Evolutionary conservation across 2,329 filamentous ascomycete genomes (phyloP).

Genomic region (Curvularia sp.): DNA sequence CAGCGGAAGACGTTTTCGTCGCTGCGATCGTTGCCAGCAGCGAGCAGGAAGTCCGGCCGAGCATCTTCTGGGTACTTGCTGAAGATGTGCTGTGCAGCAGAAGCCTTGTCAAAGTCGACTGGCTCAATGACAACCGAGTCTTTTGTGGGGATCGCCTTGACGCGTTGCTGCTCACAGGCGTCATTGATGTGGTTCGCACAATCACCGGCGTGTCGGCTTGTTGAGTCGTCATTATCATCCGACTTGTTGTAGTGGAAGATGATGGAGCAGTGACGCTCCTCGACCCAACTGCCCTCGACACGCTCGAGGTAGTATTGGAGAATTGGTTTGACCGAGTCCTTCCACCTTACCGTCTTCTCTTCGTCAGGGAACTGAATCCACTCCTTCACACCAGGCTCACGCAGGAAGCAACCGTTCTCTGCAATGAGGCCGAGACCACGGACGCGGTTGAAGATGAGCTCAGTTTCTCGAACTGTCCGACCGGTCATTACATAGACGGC

Average conservation of each 20-base stretch:
- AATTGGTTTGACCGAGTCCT: conserved; percentile 80
- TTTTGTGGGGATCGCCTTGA: conserved; percentile 83
- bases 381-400: conserved; percentile 67
- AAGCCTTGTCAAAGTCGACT: conserved; percentile 84
- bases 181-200: conserved; percentile 96
- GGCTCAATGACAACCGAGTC: conserved; percentile 85
- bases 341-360: conserved; percentile 76
- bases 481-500: conserved; percentile 94
- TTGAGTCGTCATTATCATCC: conserved; percentile 73
- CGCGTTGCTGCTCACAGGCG: conserved; percentile 80
- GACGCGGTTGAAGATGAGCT: conserved; percentile 82
- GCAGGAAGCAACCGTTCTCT: conserved; percentile 92
- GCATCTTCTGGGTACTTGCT: conserved; percentile 49
- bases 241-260: conserved; percentile 89
- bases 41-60: conserved; percentile 80
- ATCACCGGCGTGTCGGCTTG: conserved; percentile 81
- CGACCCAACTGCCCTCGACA: conserved; percentile 84
- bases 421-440: conserved; percentile 87
- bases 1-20: conserved; percentile 94
- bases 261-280: conserved; percentile 89
- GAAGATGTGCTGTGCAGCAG: conserved; percentile 78
- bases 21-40: conserved; percentile 88
- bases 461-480: conserved; percentile 84
- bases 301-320: conserved; percentile 89
- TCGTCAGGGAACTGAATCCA: conserved; percentile 83